Percentiles rank a stretch among this genome's conserved stretches.
Evolutionary conservation across 2,329 filamentous ascomycete genomes (phyloP).

Genomic region (Aureobasidium mangrovei): DNA sequence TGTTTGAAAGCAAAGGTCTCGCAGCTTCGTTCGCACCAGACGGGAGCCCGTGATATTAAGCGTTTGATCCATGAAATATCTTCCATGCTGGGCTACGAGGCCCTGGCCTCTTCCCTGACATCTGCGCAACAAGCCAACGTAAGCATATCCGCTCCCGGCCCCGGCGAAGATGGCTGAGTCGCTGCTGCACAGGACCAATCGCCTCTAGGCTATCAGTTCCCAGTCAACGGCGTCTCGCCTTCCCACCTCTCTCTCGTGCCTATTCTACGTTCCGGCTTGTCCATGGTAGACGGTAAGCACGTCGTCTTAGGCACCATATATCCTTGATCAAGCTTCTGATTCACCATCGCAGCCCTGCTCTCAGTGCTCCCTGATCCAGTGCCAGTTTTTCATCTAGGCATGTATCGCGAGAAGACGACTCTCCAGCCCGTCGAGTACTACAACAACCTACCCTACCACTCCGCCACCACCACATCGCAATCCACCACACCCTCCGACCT

Average conservation of each 20-base stretch:
- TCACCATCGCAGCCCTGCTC: conserved; percentile 54
- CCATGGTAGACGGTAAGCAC: conserved; percentile 69
- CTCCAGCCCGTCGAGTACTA: conserved; percentile 93
- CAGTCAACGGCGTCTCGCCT: conserved; percentile 54
- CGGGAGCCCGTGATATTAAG: conserved; percentile 68
- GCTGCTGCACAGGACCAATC: conserved; percentile 48
- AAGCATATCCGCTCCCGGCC: conserved; percentile 36
- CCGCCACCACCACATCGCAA: conserved; percentile 32
- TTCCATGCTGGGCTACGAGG: conserved; percentile 73
- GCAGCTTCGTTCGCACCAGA: conserved; percentile 67
- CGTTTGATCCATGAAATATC: conserved; percentile 77
- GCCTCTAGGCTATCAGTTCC: conserved; percentile 69
- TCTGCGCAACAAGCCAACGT: conserved; percentile 48
- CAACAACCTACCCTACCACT: conserved; percentile 83
- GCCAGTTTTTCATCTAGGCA: conserved; percentile 84
- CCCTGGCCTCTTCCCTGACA: conserved; percentile 56
- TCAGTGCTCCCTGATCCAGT: conserved; percentile 71
- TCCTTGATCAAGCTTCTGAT: neutral
- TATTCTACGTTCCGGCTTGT: conserved; percentile 83
- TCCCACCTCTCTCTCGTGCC: conserved; percentile 71
- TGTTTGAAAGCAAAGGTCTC: conserved; percentile 83
- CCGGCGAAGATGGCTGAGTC: conserved; percentile 16
- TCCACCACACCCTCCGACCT: conserved; percentile 45
- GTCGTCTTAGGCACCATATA: conserved; percentile 15
- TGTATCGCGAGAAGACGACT: conserved; percentile 83